Evolutionary conservation across 2,329 filamentous ascomycete genomes (phyloP).

Genomic region (Hirsutella rhossiliensis): DNA sequence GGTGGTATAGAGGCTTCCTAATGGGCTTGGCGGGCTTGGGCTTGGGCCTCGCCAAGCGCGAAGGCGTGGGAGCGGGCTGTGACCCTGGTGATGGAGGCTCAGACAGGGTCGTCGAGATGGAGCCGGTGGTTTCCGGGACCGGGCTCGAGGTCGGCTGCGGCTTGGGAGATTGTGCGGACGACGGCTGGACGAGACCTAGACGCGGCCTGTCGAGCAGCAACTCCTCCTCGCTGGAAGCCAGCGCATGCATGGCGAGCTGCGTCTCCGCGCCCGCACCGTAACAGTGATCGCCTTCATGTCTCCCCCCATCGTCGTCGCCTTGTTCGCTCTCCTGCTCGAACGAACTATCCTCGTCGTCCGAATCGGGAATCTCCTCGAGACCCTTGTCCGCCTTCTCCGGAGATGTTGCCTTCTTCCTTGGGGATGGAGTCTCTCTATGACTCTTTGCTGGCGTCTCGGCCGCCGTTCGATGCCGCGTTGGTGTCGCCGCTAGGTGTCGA

Average conservation of each 20-base stretch:
- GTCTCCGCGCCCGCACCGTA: constrained; percentile 20
- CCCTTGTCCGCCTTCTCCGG: neutral
- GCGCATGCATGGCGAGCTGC: constrained; percentile 19
- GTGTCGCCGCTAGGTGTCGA: neutral
- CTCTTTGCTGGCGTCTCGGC: too few species aligned
- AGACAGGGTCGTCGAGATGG: neutral
- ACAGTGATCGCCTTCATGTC: constrained; percentile 8
- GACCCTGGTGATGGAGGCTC: neutral
- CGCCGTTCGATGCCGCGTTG: neutral
- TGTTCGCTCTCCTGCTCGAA: constrained; percentile 8
- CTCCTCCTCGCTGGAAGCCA: constrained; percentile 11
- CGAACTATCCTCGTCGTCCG: constrained; percentile 29
- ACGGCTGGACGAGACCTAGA: neutral
- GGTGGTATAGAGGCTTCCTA: constrained; percentile 16
- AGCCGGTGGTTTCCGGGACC: neutral
- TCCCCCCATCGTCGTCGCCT: constrained; percentile 4
- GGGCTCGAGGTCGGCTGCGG: neutral
- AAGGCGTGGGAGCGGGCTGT: neutral
- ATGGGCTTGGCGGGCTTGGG: constrained; percentile 4
- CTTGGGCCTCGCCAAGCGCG: neutral
- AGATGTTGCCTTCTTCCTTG: neutral
- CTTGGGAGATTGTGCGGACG: neutral
- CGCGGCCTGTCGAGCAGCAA: neutral
- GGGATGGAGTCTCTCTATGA: neutral
- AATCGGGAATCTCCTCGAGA: constrained; percentile 33